phyloP scores from a whole-genome alignment of 2,329 filamentous ascomycete genomes.

The Saccharata proteae region DNA sequence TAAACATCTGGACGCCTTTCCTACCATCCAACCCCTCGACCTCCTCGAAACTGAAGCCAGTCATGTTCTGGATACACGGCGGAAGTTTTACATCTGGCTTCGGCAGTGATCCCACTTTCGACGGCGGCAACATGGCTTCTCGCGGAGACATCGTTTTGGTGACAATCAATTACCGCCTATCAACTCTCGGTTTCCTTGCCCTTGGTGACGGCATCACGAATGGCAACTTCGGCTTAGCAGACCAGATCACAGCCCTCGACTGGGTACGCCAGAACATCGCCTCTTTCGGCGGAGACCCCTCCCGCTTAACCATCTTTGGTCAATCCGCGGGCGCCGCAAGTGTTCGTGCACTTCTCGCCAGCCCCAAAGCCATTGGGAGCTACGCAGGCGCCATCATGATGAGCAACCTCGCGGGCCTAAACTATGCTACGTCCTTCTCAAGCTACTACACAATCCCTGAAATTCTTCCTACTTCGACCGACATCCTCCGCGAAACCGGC shows the following conservation, averaged over 20 bases:
- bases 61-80: slow-evolving; percentile 37
- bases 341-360: slow-evolving; percentile 38
- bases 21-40: slow-evolving; percentile 14
- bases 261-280: slow-evolving; percentile 34
- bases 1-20: slow-evolving; percentile 29
- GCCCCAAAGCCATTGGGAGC: slow-evolving; percentile 34
- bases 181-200: slow-evolving; percentile 23
- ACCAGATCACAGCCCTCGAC: slow-evolving; percentile 38
- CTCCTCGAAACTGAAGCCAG: slow-evolving; percentile 28
- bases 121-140: slow-evolving; percentile 8
- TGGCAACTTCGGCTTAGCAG: slow-evolving; percentile 32
- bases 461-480: no score
- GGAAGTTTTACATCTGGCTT: slow-evolving; percentile 31
- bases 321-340: slow-evolving; percentile 15
- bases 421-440: slow-evolving; percentile 15
- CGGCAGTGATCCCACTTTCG: slow-evolving; percentile 28
- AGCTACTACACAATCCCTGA: slow-evolving; percentile 17
- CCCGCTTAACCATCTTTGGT: slow-evolving; percentile 27
- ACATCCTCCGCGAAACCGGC: slow-evolving; percentile 15
- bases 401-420: slow-evolving; percentile 15
- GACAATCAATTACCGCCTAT: slow-evolving; percentile 31
- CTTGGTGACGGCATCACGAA: slow-evolving; percentile 35
- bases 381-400: slow-evolving; percentile 35
- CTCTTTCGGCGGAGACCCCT: slow-evolving; percentile 26
- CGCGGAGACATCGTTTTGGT: slow-evolving; percentile 28